Evolutionary conservation across 345 rosid genomes (phyloP), one percentile per base, ranked within the genome.

Genomic region (Clarkia xantiana): DNA sequence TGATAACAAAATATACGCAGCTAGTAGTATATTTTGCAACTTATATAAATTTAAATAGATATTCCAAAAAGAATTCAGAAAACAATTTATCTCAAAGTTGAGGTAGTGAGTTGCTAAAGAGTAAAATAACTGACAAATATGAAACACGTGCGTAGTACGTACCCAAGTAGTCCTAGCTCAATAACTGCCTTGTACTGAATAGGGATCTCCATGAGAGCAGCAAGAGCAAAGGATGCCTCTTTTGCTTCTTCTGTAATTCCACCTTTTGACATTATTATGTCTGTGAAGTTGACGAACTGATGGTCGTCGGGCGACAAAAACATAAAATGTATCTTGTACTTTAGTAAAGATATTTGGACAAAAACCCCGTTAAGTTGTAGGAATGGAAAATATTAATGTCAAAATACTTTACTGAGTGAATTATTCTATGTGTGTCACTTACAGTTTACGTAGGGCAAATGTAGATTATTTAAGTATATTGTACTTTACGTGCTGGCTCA

Each of bases 141-240:
- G 2, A 5, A 22, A 42, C 15, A 49, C 49, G 48, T 47, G 22
- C 62, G 42, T 74, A 84, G 48, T 47, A 18, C 62, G 42, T 74
- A 84, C 97, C 94, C 89, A 48, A 88, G 66, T 40, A 84, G 34
- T 14, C 68, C 62, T 15, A 76, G 66, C 53, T 84, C 93, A 25
- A 66, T 41, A 18, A 76, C 64, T 62, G 95, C 95, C 63, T 66
- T 82, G 53, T 82, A 85, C 53, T 89, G 95, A 22, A 79, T 18
- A 6, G 95, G 97, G 41, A 85, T 78, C 70, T 89, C 97, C 97
- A 89, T 89, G 47, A 89, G 68, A 20, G 97, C 77, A 40, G 93
- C 79, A 51, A 88, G 93, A 52, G 97, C 95, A 76, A 88, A 88
- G 8, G 80, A 85, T 6, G 86, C 51, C 71, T 89, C 95, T 73